Base-by-base conservation (phyloP, 805 yeast genomes). In the Nakazawaea ernobii region DNA sequence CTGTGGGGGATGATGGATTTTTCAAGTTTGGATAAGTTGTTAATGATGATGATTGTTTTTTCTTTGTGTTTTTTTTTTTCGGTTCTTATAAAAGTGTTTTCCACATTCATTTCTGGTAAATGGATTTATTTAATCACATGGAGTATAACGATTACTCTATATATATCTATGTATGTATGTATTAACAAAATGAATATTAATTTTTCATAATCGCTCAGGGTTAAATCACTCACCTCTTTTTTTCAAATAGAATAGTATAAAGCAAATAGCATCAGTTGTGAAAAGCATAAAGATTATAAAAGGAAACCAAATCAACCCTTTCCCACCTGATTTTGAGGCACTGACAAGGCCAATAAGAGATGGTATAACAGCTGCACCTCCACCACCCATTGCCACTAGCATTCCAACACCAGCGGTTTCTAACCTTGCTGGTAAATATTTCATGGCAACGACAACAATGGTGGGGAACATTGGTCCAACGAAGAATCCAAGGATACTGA, bases 341-440 rank as follows among this genome's bases (percentile, higher is more conserved):
- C 73, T 59, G 6, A 72, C 52, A 20, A 60, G 59, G 8, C 95
- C 95, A 33, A 82, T 71, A 2, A 79, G 45, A 52, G 80, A 84
- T 1, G 95, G 94, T 6, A 86, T 52, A 0, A 78, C 71, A 0
- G 95, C 92, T n/a, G 85, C 86, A 1, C 95, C 96, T 13, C 83
- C 79, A 3, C 94, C 91, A 6, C 95, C 95, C 50, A 86, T 59
- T 0, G 94, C 90, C 48, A 90, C 81, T 17, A 84, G 78, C 46
- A 85, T 69, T 0, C 95, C 91, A 8, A 88, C 73, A 1, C 89
- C 91, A 14, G 79, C 64, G 8, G 85, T 76, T 45, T 84, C 85
- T 45, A 75, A 65, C 36, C 70, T 71, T 27, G 66, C 62, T 0
- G 95, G 95, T 38, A 88, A 60, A 2, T 80, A 66, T 46, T 80